Percentiles rank a stretch among this genome's conserved stretches.
Conservation (phyloP, 2,329 filamentous ascomycete genomes). For the Colletotrichum theobromicola region DNA sequence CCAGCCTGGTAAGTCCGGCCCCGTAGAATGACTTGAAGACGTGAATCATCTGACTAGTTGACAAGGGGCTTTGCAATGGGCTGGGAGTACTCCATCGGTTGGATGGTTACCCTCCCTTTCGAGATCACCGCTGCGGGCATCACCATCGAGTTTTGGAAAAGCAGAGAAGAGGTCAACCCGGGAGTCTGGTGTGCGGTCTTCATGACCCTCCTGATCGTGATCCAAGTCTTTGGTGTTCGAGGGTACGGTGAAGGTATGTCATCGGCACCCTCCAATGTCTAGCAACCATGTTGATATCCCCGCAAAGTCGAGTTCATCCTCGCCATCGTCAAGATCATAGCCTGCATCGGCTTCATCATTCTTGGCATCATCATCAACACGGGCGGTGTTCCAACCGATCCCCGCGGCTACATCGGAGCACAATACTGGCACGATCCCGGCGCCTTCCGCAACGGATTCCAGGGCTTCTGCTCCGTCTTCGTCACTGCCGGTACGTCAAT, state of each 20-base stretch:
- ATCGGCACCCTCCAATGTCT: conserved; percentile 54
- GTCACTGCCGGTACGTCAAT: conserved; percentile 59
- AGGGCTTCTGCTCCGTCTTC: conserved; percentile 72
- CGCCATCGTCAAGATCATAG: conserved; percentile 47
- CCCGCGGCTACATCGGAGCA: conserved; percentile 47
- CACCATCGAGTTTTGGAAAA: conserved; percentile 80
- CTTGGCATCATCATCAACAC: neutral
- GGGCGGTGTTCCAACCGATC: conserved; percentile 39
- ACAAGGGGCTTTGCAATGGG: conserved; percentile 52
- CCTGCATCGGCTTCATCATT: neutral
- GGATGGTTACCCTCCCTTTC: neutral
- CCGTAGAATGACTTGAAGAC: rapidly evolving
- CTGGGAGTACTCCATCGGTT: conserved; percentile 41
- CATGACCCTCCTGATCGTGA: conserved; percentile 63
- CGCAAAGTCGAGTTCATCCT: conserved; percentile 67
- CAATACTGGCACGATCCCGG: conserved; percentile 27
- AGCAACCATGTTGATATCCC: conserved; percentile 65
- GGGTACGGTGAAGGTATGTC: conserved; percentile 71
- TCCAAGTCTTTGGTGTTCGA: conserved; percentile 73
- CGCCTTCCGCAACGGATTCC: conserved; percentile 53
- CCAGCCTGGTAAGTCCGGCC: conserved; percentile 48
- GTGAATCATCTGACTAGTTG: neutral
- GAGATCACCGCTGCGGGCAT: conserved; percentile 73
- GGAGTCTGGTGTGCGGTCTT: conserved; percentile 81
- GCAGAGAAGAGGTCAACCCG: conserved; percentile 69